phyloP scores from a whole-genome alignment of 495 filamentous ascomycete species.

The Tuber magnatum region DNA sequence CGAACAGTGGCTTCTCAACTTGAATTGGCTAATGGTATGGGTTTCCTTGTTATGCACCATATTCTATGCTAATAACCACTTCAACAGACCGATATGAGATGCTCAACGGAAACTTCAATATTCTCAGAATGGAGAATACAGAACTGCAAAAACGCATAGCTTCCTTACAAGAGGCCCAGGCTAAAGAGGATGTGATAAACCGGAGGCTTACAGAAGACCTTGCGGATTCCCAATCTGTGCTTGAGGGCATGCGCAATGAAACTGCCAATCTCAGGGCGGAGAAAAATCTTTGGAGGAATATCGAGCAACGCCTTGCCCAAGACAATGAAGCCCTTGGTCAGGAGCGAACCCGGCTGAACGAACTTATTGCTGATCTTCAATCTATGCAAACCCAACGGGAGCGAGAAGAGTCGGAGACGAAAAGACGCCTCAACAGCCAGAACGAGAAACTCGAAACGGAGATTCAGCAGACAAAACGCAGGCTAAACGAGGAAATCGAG shows the following conservation, averaged over 20 bases:
- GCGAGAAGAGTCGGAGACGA: conserved; percentile 69
- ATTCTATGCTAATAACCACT: conserved; percentile 11
- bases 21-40: conserved; percentile 54
- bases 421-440: conserved; percentile 65
- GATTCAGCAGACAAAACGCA: conserved; percentile 67
- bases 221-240: conserved; percentile 69
- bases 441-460: conserved; percentile 73
- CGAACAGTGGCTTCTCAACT: conserved; percentile 71
- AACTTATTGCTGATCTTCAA: conserved; percentile 69
- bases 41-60: background rate
- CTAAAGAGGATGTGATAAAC: conserved; percentile 78
- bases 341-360: conserved; percentile 73
- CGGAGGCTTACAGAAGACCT: conserved; percentile 92
- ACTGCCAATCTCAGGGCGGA: conserved; percentile 89
- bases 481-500: conserved; percentile 74
- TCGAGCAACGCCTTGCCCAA: conserved; percentile 75
- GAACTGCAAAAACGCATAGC: conserved; percentile 77
- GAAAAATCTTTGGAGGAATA: conserved; percentile 81
- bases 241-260: conserved; percentile 83
- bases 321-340: conserved; percentile 79
- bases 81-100: conserved; percentile 68
- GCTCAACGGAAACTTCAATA: conserved; percentile 77
- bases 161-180: conserved; percentile 66
- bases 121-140: conserved; percentile 71
- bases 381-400: conserved; percentile 85